Base-by-base conservation (phyloP, 2,329 filamentous ascomycete species). In the Corinectria fuckeliana region DNA sequence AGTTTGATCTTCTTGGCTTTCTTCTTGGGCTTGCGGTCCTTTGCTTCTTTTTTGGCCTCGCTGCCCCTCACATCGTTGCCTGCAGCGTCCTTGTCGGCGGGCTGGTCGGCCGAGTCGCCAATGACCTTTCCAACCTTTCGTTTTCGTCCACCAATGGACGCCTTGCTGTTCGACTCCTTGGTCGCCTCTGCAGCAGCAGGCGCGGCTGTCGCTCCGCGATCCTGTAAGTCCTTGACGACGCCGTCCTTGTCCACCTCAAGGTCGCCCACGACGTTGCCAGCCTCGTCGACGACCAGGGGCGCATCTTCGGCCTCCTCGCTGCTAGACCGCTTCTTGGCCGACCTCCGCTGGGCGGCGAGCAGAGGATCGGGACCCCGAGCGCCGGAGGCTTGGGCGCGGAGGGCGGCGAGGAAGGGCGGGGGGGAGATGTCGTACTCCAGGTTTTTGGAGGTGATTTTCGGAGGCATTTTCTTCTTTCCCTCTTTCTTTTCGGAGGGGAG, bases 301-400 rank as follows among this genome's bases (percentile, higher is more conserved):
- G 82, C 88, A 73, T 94, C 91, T 66, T 94, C 91, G 11, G 89
- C 90, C 60, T 92, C 87, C 38, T 88, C 88, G 66, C 89, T 87
- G 59, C 79, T 85, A 14, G 84, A 85, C 32, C 81, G 82, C 76
- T 79, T 84, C 77, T 80, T 84, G 58, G 70, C 75, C 48, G 81
- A 77, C n/a, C 84, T 77, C 2, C 83, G 77, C 16, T 78, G 79
- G 5, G 76, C 78, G 1, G 82, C 79, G 34, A 85, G 77, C 39
- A 85, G 77, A 4, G 82, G 81, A 56, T 86, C 82, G 67, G 85
- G 78, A 34, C 83, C 76, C 75, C 80, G 71, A 80, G 74, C 69
- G 75, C 76, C 74, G 72, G 81, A 71, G 78, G 75, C 71, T 74
- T 86, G 76, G 65, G 84, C 80, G 78, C 82, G 81, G 21, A 88